Base-by-base conservation (phyloP, 257 asterid genomes). In the Vinca minor region DNA sequence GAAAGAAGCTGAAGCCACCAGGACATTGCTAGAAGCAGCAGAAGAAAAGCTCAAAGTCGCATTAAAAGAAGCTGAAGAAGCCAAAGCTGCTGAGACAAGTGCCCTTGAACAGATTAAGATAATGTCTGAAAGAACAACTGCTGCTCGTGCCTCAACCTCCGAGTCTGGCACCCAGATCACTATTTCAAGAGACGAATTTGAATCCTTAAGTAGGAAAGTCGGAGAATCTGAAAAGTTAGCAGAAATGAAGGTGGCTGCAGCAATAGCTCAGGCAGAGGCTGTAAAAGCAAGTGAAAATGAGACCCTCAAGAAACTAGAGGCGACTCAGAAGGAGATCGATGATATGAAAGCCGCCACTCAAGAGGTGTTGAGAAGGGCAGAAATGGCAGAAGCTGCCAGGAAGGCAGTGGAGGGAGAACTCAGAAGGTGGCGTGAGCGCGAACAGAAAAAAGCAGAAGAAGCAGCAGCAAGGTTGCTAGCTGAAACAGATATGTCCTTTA, bases 341-440 rank as follows among this genome's bases (percentile, higher is more conserved):
- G 80, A 77, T 52, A 71, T 78, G 76, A 87, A 80, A 80, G 71
- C 71, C 7, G 82, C 85, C 13, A 85, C 96, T 21, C 71, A 65
- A 39, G 95, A 81, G 68, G 96, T 94, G 1, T 10, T 85, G 66
- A 85, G 69, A 79, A 92, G 78, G 76, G 96, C 96, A 36, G 94
- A 89, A 67, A 87, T 79, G 95, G 93, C 98, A 0, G 98, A 87
- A 72, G 89, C 91, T 1, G 98, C 96, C 10, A 87, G 78, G 73
- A 89, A 75, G 62, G 94, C 95, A 0, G 97, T 92, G 34, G 97
- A 89, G 64, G 88, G 95, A 58, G 98, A 92, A 52, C 94, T 89
- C 3, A 79, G 86, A 70, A 87, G 94, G 76, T 82, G 96, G 95
- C 83, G 89, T 1, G 94, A 92, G 59, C 79, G 83, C 46, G 96